A percentile compares a stretch with the other conserved stretches of the same genome.
These are phyloP conservation scores for Colletotrichum viniferum DNA, from an alignment of 2,329 filamentous ascomycete species.

Conservation along the genomic window DNA sequence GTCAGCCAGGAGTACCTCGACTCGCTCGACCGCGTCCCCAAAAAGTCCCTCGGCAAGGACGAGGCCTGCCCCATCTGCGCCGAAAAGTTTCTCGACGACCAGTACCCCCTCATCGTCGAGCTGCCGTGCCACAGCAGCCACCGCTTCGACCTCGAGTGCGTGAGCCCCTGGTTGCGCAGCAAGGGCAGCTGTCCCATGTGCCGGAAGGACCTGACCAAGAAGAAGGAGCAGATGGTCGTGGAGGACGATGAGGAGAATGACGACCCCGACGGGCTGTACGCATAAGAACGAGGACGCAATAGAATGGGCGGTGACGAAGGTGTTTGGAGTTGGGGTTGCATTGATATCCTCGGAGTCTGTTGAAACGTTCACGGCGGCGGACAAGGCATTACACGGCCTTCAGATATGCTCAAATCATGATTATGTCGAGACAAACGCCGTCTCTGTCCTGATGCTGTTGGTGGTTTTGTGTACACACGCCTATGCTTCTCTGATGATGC, in stretches of 20 bases:
- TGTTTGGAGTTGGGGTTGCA: conserved; percentile 4
- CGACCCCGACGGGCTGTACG: conserved; percentile 55
- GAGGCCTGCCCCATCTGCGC: conserved; percentile 68
- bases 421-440: not conserved
- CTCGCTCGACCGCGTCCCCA: conserved; percentile 60
- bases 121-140: conserved; percentile 65
- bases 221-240: conserved; percentile 48
- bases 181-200: conserved; percentile 71
- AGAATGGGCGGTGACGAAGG: not conserved
- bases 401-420: not conserved
- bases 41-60: conserved; percentile 52
- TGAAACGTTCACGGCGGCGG: not conserved
- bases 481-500: not conserved
- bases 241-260: conserved; percentile 57
- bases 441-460: not conserved
- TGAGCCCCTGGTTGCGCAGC: conserved; percentile 67
- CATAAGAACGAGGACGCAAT: conserved; percentile 20
- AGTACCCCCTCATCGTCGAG: conserved; percentile 67
- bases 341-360: conserved; percentile 2
- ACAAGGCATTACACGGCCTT: not conserved
- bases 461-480: not conserved
- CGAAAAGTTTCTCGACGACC: conserved; percentile 64
- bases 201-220: conserved; percentile 62
- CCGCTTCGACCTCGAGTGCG: conserved; percentile 70
- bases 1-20: conserved; percentile 66